Percentiles rank a stretch among this genome's conserved stretches.
phyloP scores from a whole-genome alignment of 495 filamentous ascomycete species.

The Umbilicaria muhlenbergii region DNA sequence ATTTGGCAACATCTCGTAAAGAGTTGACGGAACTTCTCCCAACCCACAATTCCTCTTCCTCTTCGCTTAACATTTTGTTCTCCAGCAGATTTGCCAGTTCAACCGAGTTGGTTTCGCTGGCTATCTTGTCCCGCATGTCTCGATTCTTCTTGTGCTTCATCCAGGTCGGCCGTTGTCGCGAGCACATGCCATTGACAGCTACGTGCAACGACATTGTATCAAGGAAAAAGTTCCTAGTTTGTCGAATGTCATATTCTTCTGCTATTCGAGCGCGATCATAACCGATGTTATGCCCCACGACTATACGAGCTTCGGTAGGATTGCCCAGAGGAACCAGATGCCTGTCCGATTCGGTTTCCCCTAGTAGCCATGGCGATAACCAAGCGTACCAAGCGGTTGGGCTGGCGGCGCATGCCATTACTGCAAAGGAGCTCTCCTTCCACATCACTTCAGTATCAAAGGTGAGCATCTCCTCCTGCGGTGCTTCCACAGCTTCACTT shows the following conservation, averaged over 20 bases:
- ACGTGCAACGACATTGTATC: slow-evolving; percentile 99
- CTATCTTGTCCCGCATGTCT: slow-evolving; percentile 68
- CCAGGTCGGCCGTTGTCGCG: slow-evolving; percentile 88
- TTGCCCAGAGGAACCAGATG: slow-evolving; percentile 83
- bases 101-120: slow-evolving; percentile 47
- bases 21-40: slow-evolving; percentile 90
- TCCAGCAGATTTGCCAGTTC: slow-evolving; percentile 60
- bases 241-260: slow-evolving; percentile 77
- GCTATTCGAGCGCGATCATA: slow-evolving; percentile 79
- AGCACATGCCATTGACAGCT: slow-evolving; percentile 98
- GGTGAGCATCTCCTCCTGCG: slow-evolving; percentile 64
- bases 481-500: slow-evolving; percentile 53
- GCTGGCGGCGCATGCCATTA: slow-evolving; percentile 89
- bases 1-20: slow-evolving; percentile 86
- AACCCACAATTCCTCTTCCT: slow-evolving; percentile 92
- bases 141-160: slow-evolving; percentile 85
- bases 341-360: slow-evolving; percentile 54
- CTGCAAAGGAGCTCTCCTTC: slow-evolving; percentile 76
- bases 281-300: slow-evolving; percentile 92
- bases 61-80: slow-evolving; percentile 48
- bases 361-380: slow-evolving; percentile 90
- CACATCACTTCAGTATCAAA: slow-evolving; percentile 98
- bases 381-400: slow-evolving; percentile 90
- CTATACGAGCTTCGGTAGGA: slow-evolving; percentile 46
- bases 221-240: slow-evolving; percentile 73